Conservation (phyloP, 306 rosid species). For the Lathyrus aphaca region DNA sequence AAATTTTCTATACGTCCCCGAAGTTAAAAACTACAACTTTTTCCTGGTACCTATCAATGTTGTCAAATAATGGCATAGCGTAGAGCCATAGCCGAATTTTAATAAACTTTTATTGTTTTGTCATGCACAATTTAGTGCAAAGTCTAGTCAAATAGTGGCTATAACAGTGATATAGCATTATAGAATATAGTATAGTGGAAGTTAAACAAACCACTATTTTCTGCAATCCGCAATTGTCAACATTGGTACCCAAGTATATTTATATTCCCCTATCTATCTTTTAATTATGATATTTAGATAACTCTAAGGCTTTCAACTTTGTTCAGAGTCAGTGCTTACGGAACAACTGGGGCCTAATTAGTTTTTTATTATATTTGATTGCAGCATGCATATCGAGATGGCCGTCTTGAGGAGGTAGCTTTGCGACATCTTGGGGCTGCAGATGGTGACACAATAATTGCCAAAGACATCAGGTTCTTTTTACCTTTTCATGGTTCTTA, state of each 20-base stretch:
- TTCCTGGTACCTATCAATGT: conserved; percentile 11
- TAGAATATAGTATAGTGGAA: not conserved
- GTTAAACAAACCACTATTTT: not conserved
- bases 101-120: not conserved
- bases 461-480: conserved; percentile 77
- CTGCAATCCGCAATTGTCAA: not conserved
- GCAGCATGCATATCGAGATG: conserved; percentile 93
- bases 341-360: conserved; percentile 29
- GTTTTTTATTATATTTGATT: conserved; percentile 38
- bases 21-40: conserved; percentile 5
- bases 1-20: not conserved
- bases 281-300: conserved; percentile 16
- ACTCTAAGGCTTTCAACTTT: conserved; percentile 21
- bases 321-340: conserved; percentile 7
- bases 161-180: not conserved
- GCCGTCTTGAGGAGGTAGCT: conserved; percentile 76
- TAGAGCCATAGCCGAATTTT: not conserved
- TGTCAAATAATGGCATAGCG: not conserved
- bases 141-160: not conserved
- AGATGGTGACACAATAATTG: conserved; percentile 83
- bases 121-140: not conserved
- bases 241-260: conserved; percentile 17
- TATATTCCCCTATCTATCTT: conserved; percentile 22
- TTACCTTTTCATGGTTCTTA: conserved; percentile 9
- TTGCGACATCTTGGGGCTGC: conserved; percentile 89